A percentile compares a stretch with the other conserved stretches of the same genome.
Evolutionary conservation across 2,329 filamentous ascomycete species (phyloP).

Genomic region (Diplodia corticola): DNA sequence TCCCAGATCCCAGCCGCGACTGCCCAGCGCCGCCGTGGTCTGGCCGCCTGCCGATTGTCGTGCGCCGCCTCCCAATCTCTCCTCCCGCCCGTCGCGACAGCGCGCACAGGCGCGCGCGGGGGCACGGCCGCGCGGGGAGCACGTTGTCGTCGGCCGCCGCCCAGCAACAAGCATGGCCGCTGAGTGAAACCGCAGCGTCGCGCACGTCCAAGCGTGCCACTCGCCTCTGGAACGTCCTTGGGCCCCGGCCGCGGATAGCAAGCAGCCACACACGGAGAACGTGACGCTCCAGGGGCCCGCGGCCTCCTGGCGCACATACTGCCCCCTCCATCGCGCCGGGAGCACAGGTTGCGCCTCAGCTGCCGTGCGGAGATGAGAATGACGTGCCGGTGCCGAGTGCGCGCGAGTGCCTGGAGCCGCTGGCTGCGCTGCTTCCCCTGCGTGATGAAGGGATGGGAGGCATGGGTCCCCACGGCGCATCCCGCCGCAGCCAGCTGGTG

Average conservation of each 20-base stretch:
- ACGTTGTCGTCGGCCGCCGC: constrained; percentile 1
- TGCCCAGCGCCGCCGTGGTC: constrained; percentile 7
- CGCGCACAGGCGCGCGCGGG: not conserved
- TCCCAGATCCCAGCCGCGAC: constrained; percentile 13
- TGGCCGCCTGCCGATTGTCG: constrained; percentile 13
- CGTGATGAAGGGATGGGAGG: constrained; percentile 20
- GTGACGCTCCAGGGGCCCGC: constrained; percentile 2
- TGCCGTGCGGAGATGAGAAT: constrained; percentile 21
- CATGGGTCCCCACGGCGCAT: constrained; percentile 19
- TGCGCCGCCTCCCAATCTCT: constrained; percentile 12
- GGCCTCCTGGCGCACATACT: constrained; percentile 4
- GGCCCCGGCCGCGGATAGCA: constrained; percentile 4
- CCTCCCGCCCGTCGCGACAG: not conserved
- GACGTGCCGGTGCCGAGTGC: constrained; percentile 5
- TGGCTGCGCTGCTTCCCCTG: constrained; percentile 21
- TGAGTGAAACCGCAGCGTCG: constrained; percentile 15
- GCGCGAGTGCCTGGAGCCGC: constrained; percentile 16
- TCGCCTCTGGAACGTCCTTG: constrained; percentile 16
- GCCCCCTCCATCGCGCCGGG: constrained; percentile 10
- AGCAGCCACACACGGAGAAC: constrained; percentile 18
- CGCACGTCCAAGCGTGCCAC: constrained; percentile 7
- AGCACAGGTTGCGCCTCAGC: constrained; percentile 19
- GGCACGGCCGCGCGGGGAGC: not conserved
- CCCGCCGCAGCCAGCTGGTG: constrained; percentile 6
- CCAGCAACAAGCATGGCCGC: constrained; percentile 6